Conservation (phyloP, 1,139 yeast genomes). For the Hyphopichia wangnamkhiaoensis region DNA sequence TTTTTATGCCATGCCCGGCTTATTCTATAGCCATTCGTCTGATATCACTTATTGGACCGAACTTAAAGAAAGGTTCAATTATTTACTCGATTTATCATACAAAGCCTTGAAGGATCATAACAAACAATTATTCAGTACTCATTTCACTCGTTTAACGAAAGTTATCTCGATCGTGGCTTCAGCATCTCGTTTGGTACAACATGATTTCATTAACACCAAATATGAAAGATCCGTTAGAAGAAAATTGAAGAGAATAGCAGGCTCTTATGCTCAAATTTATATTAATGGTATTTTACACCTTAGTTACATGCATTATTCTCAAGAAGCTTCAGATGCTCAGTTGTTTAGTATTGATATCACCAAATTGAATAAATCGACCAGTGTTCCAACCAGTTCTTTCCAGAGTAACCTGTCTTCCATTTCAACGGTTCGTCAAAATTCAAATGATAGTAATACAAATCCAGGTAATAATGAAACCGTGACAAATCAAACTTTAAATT, state of each 20-base stretch:
- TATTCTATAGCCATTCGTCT: constrained; percentile 57
- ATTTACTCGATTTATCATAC: constrained; percentile 46
- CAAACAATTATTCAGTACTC: constrained; percentile 51
- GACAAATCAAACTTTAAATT: background rate
- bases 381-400: constrained; percentile 14
- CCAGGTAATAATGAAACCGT: constrained; percentile 1
- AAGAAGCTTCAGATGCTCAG: constrained; percentile 24
- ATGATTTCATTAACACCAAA: constrained; percentile 47
- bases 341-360: constrained; percentile 35
- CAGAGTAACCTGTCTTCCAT: constrained; percentile 25
- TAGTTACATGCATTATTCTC: constrained; percentile 37
- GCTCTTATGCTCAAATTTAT: constrained; percentile 58
- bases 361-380: constrained; percentile 32
- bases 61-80: constrained; percentile 45
- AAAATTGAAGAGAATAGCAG: constrained; percentile 51
- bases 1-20: constrained; percentile 37
- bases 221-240: constrained; percentile 47
- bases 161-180: constrained; percentile 49
- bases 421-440: constrained; percentile 25
- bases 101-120: constrained; percentile 52
- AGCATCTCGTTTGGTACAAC: constrained; percentile 53
- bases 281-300: constrained; percentile 59
- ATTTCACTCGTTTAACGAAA: constrained; percentile 52
- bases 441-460: constrained; percentile 9
- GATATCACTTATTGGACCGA: constrained; percentile 65